These are phyloP conservation scores for Thraustotheca clavata DNA, from an alignment of 352 stramenopile species.

Conservation along the genomic window DNA sequence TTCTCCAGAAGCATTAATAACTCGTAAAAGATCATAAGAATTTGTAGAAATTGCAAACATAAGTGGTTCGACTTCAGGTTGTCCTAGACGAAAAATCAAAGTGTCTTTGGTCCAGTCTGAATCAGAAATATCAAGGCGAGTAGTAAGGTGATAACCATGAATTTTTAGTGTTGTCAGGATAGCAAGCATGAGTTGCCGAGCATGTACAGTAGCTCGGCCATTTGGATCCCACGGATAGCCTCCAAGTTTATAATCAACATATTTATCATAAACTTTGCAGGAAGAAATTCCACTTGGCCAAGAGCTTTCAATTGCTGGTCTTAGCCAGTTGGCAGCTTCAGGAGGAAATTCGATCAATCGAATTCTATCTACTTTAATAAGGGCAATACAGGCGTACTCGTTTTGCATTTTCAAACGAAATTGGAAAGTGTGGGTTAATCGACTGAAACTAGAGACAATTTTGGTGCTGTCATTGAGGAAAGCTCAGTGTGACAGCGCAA, in stretches of 20 bases:
- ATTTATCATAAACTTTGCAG: not conserved
- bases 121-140: not conserved
- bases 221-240: not conserved
- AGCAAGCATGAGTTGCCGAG: not conserved
- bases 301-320: not conserved
- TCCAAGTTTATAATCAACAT: not conserved
- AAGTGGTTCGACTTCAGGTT: not conserved
- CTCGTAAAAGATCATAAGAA: not conserved
- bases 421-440: no score
- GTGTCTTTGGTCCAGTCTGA: not conserved
- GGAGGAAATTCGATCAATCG: not conserved
- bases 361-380: not conserved
- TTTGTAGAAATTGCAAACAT: not conserved
- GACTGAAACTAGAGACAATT: no score
- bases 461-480: no score
- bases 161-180: not conserved
- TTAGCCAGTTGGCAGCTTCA: not conserved
- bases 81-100: not conserved
- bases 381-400: not conserved
- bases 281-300: not conserved
- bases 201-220: not conserved
- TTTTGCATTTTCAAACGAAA: no score
- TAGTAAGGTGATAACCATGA: not conserved
- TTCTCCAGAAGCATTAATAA: not conserved
- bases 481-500: no score